Percentiles rank a stretch among this genome's conserved stretches.
Conservation (phyloP, 116 monocot genomes). For the Thalassia testudinum region DNA sequence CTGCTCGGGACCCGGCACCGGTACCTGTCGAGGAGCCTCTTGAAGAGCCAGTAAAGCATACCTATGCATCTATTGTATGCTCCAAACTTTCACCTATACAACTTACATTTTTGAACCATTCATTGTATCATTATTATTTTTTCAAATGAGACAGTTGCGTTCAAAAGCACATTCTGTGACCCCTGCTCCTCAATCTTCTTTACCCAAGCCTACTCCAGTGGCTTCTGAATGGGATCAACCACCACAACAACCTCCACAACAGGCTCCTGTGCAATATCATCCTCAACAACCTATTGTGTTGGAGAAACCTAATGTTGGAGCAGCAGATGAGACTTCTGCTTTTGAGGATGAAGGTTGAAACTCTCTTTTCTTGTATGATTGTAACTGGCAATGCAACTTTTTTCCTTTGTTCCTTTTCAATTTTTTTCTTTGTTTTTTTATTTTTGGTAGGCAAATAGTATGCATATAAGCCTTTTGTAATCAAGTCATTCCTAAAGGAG, state of each 20-base stretch:
- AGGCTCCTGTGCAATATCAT: slow-evolving; percentile 6
- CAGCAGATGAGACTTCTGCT: slow-evolving; percentile 20
- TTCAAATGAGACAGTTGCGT: slow-evolving; percentile 18
- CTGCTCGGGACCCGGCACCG: slow-evolving; percentile 18
- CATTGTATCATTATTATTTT: neutral
- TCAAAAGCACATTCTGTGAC: slow-evolving; percentile 33
- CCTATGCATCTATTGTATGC: slow-evolving; percentile 83
- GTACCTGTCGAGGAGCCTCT: slow-evolving; percentile 25
- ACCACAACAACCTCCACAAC: slow-evolving; percentile 7
- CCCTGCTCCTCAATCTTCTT: slow-evolving; percentile 13
- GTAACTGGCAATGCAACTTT: neutral
- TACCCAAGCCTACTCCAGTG: slow-evolving; percentile 14
- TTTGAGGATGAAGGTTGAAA: slow-evolving; percentile 66
- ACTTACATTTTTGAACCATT: neutral
- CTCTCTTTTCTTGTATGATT: neutral
- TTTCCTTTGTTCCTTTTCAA: neutral
- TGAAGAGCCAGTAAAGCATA: slow-evolving; percentile 46
- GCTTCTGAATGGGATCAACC: slow-evolving; percentile 26
- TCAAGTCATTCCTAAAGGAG: no score
- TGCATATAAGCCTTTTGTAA: neutral
- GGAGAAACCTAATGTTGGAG: slow-evolving; percentile 29
- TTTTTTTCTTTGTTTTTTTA: neutral
- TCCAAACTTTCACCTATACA: neutral
- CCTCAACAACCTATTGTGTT: slow-evolving; percentile 9
- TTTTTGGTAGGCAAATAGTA: neutral